Evolutionary conservation across 1,139 yeast genomes (phyloP), one percentile per base, ranked within the genome.

Genomic region (Kluyveromyces sp.): DNA sequence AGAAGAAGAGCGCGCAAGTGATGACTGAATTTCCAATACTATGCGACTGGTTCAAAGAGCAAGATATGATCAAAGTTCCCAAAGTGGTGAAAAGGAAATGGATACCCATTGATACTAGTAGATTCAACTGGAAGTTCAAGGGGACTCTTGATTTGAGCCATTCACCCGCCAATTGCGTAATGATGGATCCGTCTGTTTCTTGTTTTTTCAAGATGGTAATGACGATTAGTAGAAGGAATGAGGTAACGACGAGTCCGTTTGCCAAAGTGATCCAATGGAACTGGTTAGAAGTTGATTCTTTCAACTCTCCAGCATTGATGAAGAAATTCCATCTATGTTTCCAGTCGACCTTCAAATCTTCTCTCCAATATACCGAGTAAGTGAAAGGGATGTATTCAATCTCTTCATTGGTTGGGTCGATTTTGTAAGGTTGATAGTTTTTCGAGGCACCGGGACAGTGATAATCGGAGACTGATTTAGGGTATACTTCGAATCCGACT

Each of bases 401-500:
- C 40, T 69, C 68, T 34, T 51, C 50, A 15, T 50, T 59, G n/a
- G 66, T 62, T 3, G 72, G 62, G 34, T 66, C 58, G 8, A 83
- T 56, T 40, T 80, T 77, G 55, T 72, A 78, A 54, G 80, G 77
- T 41, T 74, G 68, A 60, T 73, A 82, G 56, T 75, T 65, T 53
- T 75, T 79, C 3, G 81, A 71, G 2, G 83, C 77, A 4, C 89
- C 89, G 2, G 90, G 90, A 60, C 92, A 83, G 37, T 72, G 71
- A 53, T 68, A 77, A 58, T 79, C 82, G 42, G 75, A 70, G 10
- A 86, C 90, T 48, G 94, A 83, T 63, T 80, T 83, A 7, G 96
- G 96, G 59, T 88, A 88, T 6, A 87, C 88, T 67, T 89, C 97
- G 57, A 88, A 86, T 0, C 96, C 97, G 26, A 88, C 96, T 55